Conservation (phyloP, 2,329 filamentous ascomycete species). For the Zasmidium citrigriseum region DNA sequence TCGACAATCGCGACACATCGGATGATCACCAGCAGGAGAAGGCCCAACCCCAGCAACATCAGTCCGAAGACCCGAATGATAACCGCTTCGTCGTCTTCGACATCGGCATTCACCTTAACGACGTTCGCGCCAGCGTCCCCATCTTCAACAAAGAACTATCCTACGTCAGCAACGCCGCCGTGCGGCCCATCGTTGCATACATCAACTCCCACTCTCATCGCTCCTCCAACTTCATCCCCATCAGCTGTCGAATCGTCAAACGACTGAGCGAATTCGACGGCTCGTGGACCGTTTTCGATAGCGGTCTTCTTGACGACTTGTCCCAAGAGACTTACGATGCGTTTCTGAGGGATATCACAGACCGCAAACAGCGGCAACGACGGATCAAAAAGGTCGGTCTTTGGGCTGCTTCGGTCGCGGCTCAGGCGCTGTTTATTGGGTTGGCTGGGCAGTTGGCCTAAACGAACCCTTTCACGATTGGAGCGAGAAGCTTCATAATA, state of each 20-base stretch:
- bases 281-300: conserved; percentile 92
- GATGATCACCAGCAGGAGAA: not conserved
- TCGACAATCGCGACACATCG: conserved; percentile 25
- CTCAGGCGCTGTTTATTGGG: conserved; percentile 92
- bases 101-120: conserved; percentile 90
- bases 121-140: conserved; percentile 88
- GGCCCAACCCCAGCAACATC: not conserved
- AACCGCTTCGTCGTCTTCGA: conserved; percentile 89
- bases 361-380: conserved; percentile 82
- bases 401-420: conserved; percentile 90
- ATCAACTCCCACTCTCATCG: conserved; percentile 75
- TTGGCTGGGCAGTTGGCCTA: conserved; percentile 78
- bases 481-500: not conserved
- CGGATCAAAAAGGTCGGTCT: conserved; percentile 94
- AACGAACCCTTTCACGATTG: conserved; percentile 11
- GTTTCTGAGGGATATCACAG: conserved; percentile 86
- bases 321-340: conserved; percentile 93
- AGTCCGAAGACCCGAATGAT: conserved; percentile 41
- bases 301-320: conserved; percentile 88
- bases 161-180: conserved; percentile 93
- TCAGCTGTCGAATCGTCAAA: conserved; percentile 93
- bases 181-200: conserved; percentile 94
- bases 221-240: conserved; percentile 85
- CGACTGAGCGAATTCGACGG: conserved; percentile 86
- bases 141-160: conserved; percentile 89